phyloP scores from a whole-genome alignment of 2,329 filamentous ascomycete genomes.

The Diaporthe vaccinii region DNA sequence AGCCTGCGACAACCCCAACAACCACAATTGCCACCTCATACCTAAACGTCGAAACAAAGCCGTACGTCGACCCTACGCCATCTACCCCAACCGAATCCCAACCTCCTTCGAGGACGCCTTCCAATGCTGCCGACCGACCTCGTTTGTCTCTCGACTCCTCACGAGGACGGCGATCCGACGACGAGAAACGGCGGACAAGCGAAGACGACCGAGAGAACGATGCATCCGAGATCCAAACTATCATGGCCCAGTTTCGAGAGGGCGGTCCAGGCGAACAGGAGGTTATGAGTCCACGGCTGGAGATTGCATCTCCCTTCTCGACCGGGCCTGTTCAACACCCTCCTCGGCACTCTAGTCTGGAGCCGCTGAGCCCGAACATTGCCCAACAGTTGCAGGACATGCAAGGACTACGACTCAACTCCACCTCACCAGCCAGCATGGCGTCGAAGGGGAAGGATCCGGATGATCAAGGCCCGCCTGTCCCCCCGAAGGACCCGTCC shows the following conservation, averaged over 20 bases:
- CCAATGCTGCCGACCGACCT: constrained; percentile 67
- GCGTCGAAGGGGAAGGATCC: constrained; percentile 53
- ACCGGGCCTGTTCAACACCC: constrained; percentile 75
- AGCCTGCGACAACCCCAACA: constrained; percentile 57
- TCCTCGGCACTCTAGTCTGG: constrained; percentile 87
- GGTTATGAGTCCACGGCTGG: constrained; percentile 91
- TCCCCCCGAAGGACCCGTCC: constrained; percentile 72
- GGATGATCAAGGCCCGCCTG: constrained; percentile 67
- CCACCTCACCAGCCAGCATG: constrained; percentile 55
- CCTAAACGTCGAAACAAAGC: constrained; percentile 60
- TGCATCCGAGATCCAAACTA: constrained; percentile 92
- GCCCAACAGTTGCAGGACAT: constrained; percentile 64
- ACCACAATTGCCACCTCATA: constrained; percentile 56
- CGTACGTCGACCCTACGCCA: constrained; percentile 71
- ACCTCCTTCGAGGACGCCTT: constrained; percentile 70
- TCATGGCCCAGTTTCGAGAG: constrained; percentile 96
- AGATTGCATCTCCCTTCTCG: constrained; percentile 84
- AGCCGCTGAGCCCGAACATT: constrained; percentile 71
- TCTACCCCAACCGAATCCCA: constrained; percentile 68
- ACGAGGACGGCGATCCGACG: constrained; percentile 69
- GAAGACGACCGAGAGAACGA: constrained; percentile 77
- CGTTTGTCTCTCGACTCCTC: constrained; percentile 59
- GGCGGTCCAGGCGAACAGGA: constrained; percentile 80
- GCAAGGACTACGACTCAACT: constrained; percentile 57
- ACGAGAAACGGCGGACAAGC: constrained; percentile 69